These are phyloP conservation scores for Vachellia pachyceras DNA, from an alignment of 306 rosid genomes.

Conservation along the genomic window DNA sequence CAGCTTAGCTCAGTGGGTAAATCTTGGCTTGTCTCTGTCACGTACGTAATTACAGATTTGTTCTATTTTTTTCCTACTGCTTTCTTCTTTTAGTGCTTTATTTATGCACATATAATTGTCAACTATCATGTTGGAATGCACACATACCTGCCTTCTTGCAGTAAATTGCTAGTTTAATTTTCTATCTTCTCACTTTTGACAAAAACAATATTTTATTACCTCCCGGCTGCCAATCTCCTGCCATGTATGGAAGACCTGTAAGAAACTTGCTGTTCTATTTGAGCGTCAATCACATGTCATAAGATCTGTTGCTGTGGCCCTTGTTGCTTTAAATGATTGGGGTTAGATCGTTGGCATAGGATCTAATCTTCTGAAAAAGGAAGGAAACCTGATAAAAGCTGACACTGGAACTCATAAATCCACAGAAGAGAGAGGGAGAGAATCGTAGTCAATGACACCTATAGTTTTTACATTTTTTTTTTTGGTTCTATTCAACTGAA, in stretches of 20 bases:
- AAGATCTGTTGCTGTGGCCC: constrained; percentile 30
- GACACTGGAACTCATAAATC: not conserved
- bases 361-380: constrained; percentile 8
- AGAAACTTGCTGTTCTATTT: constrained; percentile 23
- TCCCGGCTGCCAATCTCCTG: constrained; percentile 23
- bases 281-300: constrained; percentile 2
- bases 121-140: constrained; percentile 20
- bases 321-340: constrained; percentile 26
- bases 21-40: constrained; percentile 64
- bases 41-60: constrained; percentile 57
- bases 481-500: constrained; percentile 10
- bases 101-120: constrained; percentile 25
- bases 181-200: constrained; percentile 14
- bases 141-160: constrained; percentile 9
- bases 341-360: constrained; percentile 28
- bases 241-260: constrained; percentile 15
- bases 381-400: constrained; percentile 18
- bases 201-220: not conserved
- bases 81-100: constrained; percentile 35
- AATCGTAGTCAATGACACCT: constrained; percentile 18
- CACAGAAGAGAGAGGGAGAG: not conserved
- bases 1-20: constrained; percentile 58
- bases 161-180: not conserved
- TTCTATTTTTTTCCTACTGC: constrained; percentile 20
- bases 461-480: constrained; percentile 15